Percentiles rank a stretch among this genome's conserved stretches.
phyloP scores from a whole-genome alignment of 1,284 basidiomycete genomes.

The Sutorius eximius region DNA sequence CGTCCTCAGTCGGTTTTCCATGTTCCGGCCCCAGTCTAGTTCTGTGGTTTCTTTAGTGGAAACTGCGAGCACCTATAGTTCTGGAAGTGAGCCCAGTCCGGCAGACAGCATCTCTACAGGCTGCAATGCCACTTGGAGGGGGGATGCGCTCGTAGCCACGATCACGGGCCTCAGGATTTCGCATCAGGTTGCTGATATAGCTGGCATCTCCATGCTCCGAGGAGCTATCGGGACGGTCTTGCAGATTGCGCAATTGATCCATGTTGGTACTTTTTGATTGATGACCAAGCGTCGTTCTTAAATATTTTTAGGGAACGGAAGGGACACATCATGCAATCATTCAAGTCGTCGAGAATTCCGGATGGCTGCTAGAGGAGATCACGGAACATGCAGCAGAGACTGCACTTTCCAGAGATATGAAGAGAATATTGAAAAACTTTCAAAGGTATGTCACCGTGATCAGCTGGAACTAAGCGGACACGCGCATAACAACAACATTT shows the following conservation, averaged over 20 bases:
- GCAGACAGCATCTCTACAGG: not conserved
- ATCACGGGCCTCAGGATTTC: slow-evolving; percentile 12
- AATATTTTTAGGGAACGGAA: slow-evolving; percentile 4
- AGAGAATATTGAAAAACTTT: slow-evolving; percentile 1
- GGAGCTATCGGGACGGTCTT: slow-evolving; percentile 14
- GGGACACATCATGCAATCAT: slow-evolving; percentile 19
- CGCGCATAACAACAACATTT: not conserved
- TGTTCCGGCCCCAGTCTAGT: not conserved
- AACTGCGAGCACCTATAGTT: not conserved
- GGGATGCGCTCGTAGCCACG: not conserved
- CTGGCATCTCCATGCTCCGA: slow-evolving; percentile 3
- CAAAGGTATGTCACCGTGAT: slow-evolving; percentile 2
- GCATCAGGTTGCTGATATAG: slow-evolving; percentile 14
- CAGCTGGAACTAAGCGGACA: not conserved
- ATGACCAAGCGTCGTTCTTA: not conserved
- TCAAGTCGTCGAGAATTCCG: slow-evolving; percentile 17
- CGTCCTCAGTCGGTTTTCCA: not conserved
- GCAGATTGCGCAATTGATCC: slow-evolving; percentile 9
- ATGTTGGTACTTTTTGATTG: slow-evolving; percentile 5
- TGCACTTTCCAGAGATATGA: not conserved
- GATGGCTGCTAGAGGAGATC: slow-evolving; percentile 19
- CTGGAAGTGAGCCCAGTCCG: not conserved
- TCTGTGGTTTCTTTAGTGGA: not conserved
- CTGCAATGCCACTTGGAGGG: slow-evolving; percentile 1
- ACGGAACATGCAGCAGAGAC: not conserved